Conservation (phyloP, 345 rosid species). For the Theobroma cacao region DNA sequence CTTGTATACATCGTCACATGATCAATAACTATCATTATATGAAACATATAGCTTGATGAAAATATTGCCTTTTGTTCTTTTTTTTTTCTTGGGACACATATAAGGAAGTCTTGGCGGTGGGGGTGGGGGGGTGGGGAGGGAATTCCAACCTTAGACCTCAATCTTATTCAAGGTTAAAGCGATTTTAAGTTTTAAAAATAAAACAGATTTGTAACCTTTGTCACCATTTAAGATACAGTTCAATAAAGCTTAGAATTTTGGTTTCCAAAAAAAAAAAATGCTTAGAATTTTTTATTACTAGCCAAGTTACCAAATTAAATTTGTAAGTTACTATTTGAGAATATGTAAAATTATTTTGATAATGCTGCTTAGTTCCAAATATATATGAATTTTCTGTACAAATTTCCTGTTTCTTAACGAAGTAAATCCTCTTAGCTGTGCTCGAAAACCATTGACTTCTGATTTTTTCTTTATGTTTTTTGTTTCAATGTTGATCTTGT, state of each 20-base stretch:
- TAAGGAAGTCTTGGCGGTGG: not conserved
- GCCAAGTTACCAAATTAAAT: not conserved
- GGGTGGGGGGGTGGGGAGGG: too few species aligned
- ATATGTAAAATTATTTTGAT: not conserved
- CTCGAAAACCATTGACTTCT: not conserved
- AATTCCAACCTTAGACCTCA: not conserved
- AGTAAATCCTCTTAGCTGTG: not conserved
- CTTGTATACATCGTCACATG: not conserved
- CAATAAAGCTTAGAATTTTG: not conserved
- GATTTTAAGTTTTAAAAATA: not conserved
- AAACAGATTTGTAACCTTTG: not conserved
- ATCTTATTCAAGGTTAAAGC: not conserved
- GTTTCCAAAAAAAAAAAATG: too few species aligned
- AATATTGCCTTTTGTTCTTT: not conserved
- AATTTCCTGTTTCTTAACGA: not conserved
- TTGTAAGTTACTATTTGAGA: not conserved
- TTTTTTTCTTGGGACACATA: not conserved
- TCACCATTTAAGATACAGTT: not conserved
- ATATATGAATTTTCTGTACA: not conserved
- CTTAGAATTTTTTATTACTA: not conserved
- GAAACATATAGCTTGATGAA: not conserved
- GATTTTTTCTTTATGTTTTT: not conserved
- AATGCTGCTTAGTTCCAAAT: not conserved
- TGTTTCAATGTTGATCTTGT: constrained; percentile 13
- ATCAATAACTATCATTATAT: not conserved